A percentile compares a stretch with the other conserved stretches of the same genome.
Evolutionary conservation across 2,329 filamentous ascomycete species (phyloP).

Genomic region (Fusarium sulawesiense): DNA sequence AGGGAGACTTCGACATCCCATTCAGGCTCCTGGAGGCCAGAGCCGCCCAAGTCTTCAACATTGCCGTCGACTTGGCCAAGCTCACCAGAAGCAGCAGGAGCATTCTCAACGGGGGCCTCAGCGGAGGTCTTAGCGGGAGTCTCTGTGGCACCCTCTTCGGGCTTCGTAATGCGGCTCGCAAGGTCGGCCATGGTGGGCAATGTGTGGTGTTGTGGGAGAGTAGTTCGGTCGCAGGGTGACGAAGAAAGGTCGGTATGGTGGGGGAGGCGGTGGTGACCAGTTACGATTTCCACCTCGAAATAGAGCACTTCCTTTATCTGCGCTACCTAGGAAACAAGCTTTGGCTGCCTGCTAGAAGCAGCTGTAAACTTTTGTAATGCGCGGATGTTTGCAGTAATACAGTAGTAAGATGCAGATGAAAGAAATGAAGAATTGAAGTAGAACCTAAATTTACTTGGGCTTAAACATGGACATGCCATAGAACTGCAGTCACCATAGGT

Average conservation of each 20-base stretch:
- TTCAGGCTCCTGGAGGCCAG: constrained; percentile 74
- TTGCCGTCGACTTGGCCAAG: constrained; percentile 54
- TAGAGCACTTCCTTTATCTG: constrained; percentile 14
- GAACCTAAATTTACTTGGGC: constrained; percentile 19
- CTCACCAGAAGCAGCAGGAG: constrained; percentile 35
- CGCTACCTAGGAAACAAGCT: constrained; percentile 12
- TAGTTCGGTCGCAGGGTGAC: constrained; percentile 15
- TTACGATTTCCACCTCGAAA: constrained; percentile 32
- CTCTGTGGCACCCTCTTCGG: constrained; percentile 49
- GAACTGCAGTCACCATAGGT: constrained; percentile 16
- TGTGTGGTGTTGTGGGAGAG: constrained; percentile 3
- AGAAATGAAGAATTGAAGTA: constrained; percentile 1
- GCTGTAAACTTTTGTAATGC: neutral
- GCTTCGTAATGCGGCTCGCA: constrained; percentile 63
- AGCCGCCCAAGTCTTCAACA: constrained; percentile 56
- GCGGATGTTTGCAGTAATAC: neutral
- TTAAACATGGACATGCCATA: constrained; percentile 23
- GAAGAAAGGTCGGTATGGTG: constrained; percentile 26
- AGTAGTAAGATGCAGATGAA: neutral
- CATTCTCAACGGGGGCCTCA: constrained; percentile 26
- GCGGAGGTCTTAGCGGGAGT: neutral
- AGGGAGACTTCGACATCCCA: constrained; percentile 94
- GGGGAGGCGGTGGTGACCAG: constrained; percentile 26
- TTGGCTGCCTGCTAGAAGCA: neutral
- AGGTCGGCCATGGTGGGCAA: constrained; percentile 59